Conservation (phyloP, 371 early-diverging fungal genomes). For the Synchytrium microbalum region DNA sequence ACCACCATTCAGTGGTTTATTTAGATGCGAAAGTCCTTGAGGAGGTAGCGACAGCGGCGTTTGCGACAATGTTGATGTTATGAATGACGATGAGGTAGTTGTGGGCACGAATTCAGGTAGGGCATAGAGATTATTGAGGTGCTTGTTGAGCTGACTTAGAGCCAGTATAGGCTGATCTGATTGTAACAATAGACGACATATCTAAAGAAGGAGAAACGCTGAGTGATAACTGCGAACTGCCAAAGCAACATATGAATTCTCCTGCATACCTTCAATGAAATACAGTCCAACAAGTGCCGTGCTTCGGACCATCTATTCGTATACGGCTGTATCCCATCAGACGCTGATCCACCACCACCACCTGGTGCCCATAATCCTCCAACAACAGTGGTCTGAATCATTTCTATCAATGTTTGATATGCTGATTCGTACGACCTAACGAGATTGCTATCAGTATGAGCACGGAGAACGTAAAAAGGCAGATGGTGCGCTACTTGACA, state of each 20-base stretch:
- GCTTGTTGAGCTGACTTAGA: constrained; percentile 57
- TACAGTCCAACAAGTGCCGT: constrained; percentile 50
- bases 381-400: constrained; percentile 35
- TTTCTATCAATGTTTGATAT: constrained; percentile 55
- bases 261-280: constrained; percentile 63
- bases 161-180: constrained; percentile 59
- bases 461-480: constrained; percentile 1
- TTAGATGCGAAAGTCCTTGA: neutral
- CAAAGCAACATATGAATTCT: too few species aligned
- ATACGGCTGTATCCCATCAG: constrained; percentile 21
- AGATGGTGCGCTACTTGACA: constrained; percentile 42
- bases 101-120: constrained; percentile 28
- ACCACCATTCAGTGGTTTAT: constrained; percentile 20
- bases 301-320: constrained; percentile 33
- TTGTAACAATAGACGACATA: constrained; percentile 63
- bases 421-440: constrained; percentile 60
- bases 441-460: constrained; percentile 6
- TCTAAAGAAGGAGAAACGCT: constrained; percentile 28
- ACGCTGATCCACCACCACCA: constrained; percentile 12
- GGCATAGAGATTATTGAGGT: constrained; percentile 37
- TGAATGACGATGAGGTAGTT: constrained; percentile 10
- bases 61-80: constrained; percentile 11
- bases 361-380: constrained; percentile 12
- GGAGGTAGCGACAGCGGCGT: neutral
- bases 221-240: too few species aligned